These are phyloP conservation scores for Colletotrichum simmondsii DNA, from an alignment of 2,329 filamentous ascomycete species.

Conservation along the genomic window DNA sequence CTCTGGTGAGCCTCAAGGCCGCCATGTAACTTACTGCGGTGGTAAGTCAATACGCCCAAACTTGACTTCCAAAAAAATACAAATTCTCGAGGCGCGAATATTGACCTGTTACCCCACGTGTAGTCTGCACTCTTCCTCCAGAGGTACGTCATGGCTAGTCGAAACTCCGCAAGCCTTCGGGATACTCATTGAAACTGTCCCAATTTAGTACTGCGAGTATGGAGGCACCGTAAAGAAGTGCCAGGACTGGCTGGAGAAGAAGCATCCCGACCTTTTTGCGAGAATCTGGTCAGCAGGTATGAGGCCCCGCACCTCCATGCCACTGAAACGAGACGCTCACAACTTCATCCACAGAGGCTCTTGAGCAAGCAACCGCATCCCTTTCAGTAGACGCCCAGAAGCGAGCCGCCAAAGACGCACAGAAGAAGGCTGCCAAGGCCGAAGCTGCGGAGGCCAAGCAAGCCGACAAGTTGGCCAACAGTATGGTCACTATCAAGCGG, in stretches of 20 bases:
- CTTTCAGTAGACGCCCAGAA: conserved; percentile 93
- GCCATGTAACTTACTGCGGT: conserved; percentile 67
- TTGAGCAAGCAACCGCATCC: conserved; percentile 85
- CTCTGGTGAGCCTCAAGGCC: conserved; percentile 58
- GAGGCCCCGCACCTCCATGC: conserved; percentile 33
- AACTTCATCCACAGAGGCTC: conserved; percentile 68
- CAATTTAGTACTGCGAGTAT: conserved; percentile 92
- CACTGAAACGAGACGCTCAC: conserved; percentile 9
- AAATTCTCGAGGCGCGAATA: conserved; percentile 15
- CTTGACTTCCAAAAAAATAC: neutral
- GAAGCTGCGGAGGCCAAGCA: conserved; percentile 87
- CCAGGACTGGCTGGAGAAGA: conserved; percentile 90
- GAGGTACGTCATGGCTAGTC: conserved; percentile 59
- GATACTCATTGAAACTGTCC: neutral
- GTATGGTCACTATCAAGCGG: conserved; percentile 90
- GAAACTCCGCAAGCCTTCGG: neutral
- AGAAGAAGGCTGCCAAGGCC: conserved; percentile 96
- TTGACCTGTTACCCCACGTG: conserved; percentile 21
- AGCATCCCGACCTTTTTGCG: conserved; percentile 79
- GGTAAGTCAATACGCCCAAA: conserved; percentile 54
- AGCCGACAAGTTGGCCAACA: conserved; percentile 83
- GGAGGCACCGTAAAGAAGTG: conserved; percentile 97
- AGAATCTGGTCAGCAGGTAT: conserved; percentile 88
- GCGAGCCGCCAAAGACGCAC: conserved; percentile 93
- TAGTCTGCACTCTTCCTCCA: conserved; percentile 73